These are phyloP conservation scores for Rhizopus microsporus DNA, from an alignment of 371 early-diverging fungal species.

Conservation along the genomic window DNA sequence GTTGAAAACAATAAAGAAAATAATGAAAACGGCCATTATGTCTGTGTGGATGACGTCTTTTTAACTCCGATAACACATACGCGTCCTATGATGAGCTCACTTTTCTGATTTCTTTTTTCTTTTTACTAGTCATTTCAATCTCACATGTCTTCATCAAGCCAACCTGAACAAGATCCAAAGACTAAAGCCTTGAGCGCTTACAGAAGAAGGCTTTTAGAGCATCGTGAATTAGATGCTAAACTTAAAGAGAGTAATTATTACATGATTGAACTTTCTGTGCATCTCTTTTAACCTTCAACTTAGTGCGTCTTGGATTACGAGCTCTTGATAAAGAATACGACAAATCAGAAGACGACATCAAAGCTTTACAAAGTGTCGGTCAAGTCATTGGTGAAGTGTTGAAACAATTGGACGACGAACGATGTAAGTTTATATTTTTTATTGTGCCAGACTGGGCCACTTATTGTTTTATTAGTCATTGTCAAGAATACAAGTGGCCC, in stretches of 20 bases:
- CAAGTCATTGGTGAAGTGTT: conserved; percentile 99
- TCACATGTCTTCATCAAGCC: conserved; percentile 37
- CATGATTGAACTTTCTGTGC: neutral
- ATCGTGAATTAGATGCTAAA: conserved; percentile 92
- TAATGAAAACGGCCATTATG: too few relatives aligned
- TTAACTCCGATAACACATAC: neutral
- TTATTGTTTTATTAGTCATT: conserved; percentile 69
- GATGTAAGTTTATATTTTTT: conserved; percentile 65
- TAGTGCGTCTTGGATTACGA: conserved; percentile 87
- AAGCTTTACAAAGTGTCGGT: conserved; percentile 98
- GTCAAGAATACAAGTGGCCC: conserved; percentile 99
- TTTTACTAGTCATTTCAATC: conserved; percentile 2
- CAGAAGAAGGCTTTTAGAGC: conserved; percentile 86
- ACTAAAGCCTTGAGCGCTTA: conserved; percentile 83
- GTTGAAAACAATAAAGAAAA: too few relatives aligned
- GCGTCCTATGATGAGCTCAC: conserved; percentile 10
- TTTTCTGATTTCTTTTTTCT: conserved; percentile 11
- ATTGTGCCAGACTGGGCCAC: neutral
- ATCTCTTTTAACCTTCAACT: conserved; percentile 7
- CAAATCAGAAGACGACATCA: conserved; percentile 98
- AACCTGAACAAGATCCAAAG: conserved; percentile 42
- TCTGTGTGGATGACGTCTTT: too few relatives aligned
- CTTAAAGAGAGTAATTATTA: conserved; percentile 84
- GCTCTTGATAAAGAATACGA: conserved; percentile 86
- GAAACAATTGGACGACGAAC: conserved; percentile 97